Evolutionary conservation across 805 yeast species (phyloP).

Genomic region (Lipomyces mesembrius): DNA sequence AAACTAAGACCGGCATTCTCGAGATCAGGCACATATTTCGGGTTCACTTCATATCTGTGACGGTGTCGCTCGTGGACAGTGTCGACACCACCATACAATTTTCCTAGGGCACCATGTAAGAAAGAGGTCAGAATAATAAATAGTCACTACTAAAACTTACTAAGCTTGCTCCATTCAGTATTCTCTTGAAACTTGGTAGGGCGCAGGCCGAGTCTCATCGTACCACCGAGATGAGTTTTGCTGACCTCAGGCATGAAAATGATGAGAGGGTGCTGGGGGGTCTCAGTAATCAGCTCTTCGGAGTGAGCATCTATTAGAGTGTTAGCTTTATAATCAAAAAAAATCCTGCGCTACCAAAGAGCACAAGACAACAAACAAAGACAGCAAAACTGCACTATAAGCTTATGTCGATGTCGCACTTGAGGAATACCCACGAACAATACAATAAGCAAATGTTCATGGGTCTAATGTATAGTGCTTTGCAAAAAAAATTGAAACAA

Average conservation of each 20-base stretch:
- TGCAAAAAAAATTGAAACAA: neutral
- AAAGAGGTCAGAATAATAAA: slow-evolving; percentile 51
- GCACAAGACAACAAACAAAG: neutral
- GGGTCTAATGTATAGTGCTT: slow-evolving; percentile 35
- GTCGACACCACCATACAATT: slow-evolving; percentile 68
- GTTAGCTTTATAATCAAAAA: slow-evolving; percentile 20
- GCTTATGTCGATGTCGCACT: slow-evolving; percentile 27
- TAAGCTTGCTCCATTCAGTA: slow-evolving; percentile 69
- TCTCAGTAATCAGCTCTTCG: slow-evolving; percentile 50
- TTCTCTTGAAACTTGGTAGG: slow-evolving; percentile 77
- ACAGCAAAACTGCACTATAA: slow-evolving; percentile 11
- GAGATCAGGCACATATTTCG: slow-evolving; percentile 68
- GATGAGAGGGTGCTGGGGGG: slow-evolving; percentile 70
- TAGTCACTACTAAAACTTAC: slow-evolving; percentile 71
- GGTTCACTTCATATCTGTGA: slow-evolving; percentile 97
- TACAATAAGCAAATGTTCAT: slow-evolving; percentile 6
- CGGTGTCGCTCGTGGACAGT: slow-evolving; percentile 92
- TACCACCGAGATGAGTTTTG: slow-evolving; percentile 94
- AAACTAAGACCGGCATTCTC: slow-evolving; percentile 82
- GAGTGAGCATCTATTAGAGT: slow-evolving; percentile 35
- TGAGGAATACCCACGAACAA: slow-evolving; percentile 35
- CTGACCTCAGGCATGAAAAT: slow-evolving; percentile 99
- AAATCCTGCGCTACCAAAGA: neutral
- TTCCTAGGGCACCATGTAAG: slow-evolving; percentile 50
- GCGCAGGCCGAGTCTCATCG: slow-evolving; percentile 97